Base-by-base conservation (phyloP, 2,329 filamentous ascomycete genomes). In the Exophiala bonariae region DNA sequence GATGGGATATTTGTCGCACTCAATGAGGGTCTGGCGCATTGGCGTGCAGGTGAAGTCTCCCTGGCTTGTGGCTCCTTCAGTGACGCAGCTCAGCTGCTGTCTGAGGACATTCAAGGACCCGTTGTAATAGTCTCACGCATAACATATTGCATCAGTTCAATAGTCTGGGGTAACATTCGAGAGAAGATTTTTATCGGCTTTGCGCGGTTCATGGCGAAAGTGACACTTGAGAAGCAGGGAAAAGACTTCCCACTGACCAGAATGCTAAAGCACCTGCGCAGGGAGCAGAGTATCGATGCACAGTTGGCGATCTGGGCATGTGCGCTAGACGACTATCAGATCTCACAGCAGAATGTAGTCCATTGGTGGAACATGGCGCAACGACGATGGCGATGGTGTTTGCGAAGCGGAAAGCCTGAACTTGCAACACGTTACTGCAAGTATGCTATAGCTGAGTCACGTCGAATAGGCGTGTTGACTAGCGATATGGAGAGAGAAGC, bases 301-400 rank as follows among this genome's bases (percentile, higher is more conserved):
- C 41, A 36, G 14, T 7, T 44, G n/a, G 17, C 13, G 17, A 44
- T 44, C 20, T 44, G 41, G 41, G 32, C 32, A 9, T 44, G 41
- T 23, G 34, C 34, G 20, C 13, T 41, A 23, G 39, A 41, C 20
- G n/a, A 41, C 18, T 41, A 17, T 17, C 39, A 41, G 39, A 5
- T 20, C 18, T 6, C 26, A 13, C 10, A 41, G 19, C 9, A 41
- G 23, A 31, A 41, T 28, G 18, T 44, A 9, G 18, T 36, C 18
- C 23, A 31, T n/a, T 43, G 40, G 40, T 43, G 40, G 40, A 14
- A 34, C n/a, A 32, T 34, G 40, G 28, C 28, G 7, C 23, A 33
- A 18, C 14, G n/a, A 18, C 40, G 40, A 9, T 34, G 23, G 23
- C 14, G 18, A 19, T 43, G 19, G 26, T 43, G 28, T 43, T 30